Evolutionary conservation across 768 basidiomycete genomes (phyloP).

Genomic region (Lyophyllum semitale): DNA sequence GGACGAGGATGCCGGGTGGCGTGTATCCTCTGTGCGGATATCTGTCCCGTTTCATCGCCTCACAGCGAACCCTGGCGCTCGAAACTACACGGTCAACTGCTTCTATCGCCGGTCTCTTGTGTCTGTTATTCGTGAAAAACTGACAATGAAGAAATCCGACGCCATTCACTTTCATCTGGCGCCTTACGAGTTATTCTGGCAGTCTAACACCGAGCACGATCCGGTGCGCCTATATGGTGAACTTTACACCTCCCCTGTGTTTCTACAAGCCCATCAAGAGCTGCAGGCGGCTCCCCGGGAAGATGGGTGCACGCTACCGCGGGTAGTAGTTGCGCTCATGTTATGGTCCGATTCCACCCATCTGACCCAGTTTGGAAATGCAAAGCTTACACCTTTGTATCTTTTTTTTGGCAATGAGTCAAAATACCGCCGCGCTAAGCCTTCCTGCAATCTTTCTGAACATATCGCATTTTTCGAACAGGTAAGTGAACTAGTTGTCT

Average conservation of each 20-base stretch:
- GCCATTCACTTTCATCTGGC: not conserved
- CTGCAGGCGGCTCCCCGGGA: not conserved
- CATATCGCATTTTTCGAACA: slow-evolving; percentile 1
- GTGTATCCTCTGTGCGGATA: no score
- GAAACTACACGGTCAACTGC: no score
- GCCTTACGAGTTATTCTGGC: not conserved
- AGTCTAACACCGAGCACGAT: not conserved
- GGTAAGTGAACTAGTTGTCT: slow-evolving; percentile 7
- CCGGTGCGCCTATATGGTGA: not conserved
- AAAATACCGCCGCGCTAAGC: slow-evolving; percentile 21
- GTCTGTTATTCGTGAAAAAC: no score
- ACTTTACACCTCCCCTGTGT: not conserved
- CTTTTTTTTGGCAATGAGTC: slow-evolving; percentile 26
- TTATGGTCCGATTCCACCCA: no score
- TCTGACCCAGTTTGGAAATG: no score
- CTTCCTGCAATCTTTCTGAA: not conserved
- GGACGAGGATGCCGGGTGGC: no score
- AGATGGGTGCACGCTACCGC: not conserved
- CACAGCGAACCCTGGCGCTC: no score
- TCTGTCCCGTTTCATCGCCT: no score
- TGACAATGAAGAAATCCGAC: no score
- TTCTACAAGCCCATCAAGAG: not conserved
- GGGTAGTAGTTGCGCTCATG: no score
- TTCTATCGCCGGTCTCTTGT: no score
- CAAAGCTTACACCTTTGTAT: no score